A percentile compares a stretch with the other conserved stretches of the same genome.
These are phyloP conservation scores for Talaromyces pinophilus DNA, from an alignment of 2,329 filamentous ascomycete genomes.

Conservation along the genomic window DNA sequence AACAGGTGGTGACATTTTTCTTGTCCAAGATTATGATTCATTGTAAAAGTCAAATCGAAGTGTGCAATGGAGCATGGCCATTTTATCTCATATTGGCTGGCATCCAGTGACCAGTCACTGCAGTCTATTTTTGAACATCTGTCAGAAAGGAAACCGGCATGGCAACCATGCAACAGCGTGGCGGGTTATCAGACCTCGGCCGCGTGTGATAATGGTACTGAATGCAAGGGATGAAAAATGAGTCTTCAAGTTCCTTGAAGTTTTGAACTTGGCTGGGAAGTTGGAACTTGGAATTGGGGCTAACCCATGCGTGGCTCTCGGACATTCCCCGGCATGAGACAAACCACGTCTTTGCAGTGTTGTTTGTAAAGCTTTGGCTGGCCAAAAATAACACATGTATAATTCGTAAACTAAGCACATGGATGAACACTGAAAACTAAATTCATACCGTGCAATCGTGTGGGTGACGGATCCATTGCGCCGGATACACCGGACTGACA, in stretches of 20 bases:
- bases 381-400: background rate
- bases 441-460: background rate
- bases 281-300: slow-evolving; percentile 21
- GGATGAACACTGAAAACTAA: background rate
- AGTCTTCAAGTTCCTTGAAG: background rate
- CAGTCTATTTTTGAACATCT: slow-evolving; percentile 8
- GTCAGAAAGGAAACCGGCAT: slow-evolving; percentile 1
- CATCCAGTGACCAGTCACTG: background rate
- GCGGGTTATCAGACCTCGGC: slow-evolving; percentile 4
- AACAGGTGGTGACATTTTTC: slow-evolving; percentile 25
- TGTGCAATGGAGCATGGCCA: background rate
- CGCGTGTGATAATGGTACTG: slow-evolving; percentile 7
- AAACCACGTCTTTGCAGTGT: too few relatives aligned
- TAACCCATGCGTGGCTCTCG: slow-evolving; percentile 20
- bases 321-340: background rate
- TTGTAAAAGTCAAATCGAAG: background rate
- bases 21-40: background rate
- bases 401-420: background rate
- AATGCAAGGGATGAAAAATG: slow-evolving; percentile 16
- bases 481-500: slow-evolving; percentile 19
- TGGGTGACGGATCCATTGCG: background rate
- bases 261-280: background rate
- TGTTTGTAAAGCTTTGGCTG: background rate
- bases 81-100: background rate
- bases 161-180: slow-evolving; percentile 10